A percentile compares a stretch with the other conserved stretches of the same genome.
phyloP scores from a whole-genome alignment of 1,284 basidiomycete species.

The Macrocystidia cucumis region DNA sequence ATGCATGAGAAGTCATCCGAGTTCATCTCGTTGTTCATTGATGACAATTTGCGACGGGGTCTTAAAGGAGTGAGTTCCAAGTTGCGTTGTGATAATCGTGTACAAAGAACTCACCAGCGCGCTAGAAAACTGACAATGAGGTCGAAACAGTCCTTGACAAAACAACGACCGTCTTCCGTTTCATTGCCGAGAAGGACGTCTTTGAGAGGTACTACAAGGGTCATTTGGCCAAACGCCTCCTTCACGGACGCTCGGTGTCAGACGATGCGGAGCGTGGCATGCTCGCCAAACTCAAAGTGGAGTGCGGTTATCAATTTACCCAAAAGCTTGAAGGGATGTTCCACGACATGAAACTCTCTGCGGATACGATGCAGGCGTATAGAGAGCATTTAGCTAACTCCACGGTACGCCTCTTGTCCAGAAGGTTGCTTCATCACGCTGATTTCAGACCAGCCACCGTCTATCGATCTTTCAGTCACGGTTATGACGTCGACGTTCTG shows the following conservation, averaged over 20 bases:
- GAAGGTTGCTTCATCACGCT: neutral
- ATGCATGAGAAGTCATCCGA: slow-evolving; percentile 85
- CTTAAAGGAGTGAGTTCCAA: slow-evolving; percentile 78
- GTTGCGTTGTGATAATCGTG: neutral
- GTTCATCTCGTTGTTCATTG: slow-evolving; percentile 95
- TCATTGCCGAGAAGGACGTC: slow-evolving; percentile 91
- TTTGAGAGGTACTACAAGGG: slow-evolving; percentile 98
- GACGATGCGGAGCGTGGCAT: slow-evolving; percentile 98
- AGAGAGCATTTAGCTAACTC: slow-evolving; percentile 48
- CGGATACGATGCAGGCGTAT: slow-evolving; percentile 79
- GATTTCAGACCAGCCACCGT: slow-evolving; percentile 40
- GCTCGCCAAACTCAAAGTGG: slow-evolving; percentile 96
- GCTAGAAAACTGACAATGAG: slow-evolving; percentile 90
- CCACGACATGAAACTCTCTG: slow-evolving; percentile 91
- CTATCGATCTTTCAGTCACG: slow-evolving; percentile 78
- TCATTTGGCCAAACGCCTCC: slow-evolving; percentile 89
- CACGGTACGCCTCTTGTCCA: slow-evolving; percentile 31
- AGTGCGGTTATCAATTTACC: slow-evolving; percentile 95
- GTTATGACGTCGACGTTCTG: slow-evolving; percentile 93
- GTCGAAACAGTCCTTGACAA: slow-evolving; percentile 88
- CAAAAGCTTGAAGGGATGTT: slow-evolving; percentile 99
- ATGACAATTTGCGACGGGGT: slow-evolving; percentile 94
- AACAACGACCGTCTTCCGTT: slow-evolving; percentile 94
- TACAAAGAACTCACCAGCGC: slow-evolving; percentile 2
- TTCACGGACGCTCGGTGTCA: slow-evolving; percentile 83